Base-by-base conservation (phyloP, 1,284 basidiomycete genomes). In the Cutaneotrichosporon spelunceum region DNA sequence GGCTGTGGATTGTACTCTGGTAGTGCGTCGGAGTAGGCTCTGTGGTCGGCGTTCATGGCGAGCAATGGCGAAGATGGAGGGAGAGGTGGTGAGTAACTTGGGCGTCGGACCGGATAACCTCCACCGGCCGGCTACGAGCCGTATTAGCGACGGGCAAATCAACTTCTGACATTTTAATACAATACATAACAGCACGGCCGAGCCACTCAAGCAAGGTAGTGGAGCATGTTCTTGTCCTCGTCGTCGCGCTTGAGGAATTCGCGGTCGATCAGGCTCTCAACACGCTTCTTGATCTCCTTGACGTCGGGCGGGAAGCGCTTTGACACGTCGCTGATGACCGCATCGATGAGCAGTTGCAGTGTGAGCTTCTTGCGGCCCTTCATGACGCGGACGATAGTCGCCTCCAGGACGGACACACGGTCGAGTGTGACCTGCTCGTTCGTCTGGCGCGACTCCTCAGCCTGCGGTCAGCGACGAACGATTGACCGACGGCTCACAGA, bases 331-430 rank as follows among this genome's bases (percentile, higher is more conserved):
- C 81, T 81, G 85, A 84, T 75, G 3, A 81, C 79, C 21, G 76
- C 76, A 68, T 82, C 81, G 36, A 82, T 76, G 57, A 96, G 85
- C 27, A 89, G 88, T 66, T 86, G 86, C 36, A 86, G 83, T 76
- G 89, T 89, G 71, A 95, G 82, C 75, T 87, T 87, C 80, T 94
- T 96, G 70, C 86, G 85, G 3, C 86, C 87, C 77, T 97, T 97
- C 92, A 97, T 94, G 72, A 95, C 87, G 3, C 93, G 87, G 39
- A 96, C 93, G 67, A 97, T 94, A 7, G 93, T 93, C 0, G 93
- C 93, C 69, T 98, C 93, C 27, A 98, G 82, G 56, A 89, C 86
- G 64, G 88, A 84, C 64, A 89, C 88, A 62, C 95, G 86, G 77
- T 97, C 93, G 39, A 88, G 84, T 63, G 94, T 88, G 47, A 98